These are phyloP conservation scores for Fusarium sp. DNA, from an alignment of 2,329 filamentous ascomycete species.

Conservation along the genomic window DNA sequence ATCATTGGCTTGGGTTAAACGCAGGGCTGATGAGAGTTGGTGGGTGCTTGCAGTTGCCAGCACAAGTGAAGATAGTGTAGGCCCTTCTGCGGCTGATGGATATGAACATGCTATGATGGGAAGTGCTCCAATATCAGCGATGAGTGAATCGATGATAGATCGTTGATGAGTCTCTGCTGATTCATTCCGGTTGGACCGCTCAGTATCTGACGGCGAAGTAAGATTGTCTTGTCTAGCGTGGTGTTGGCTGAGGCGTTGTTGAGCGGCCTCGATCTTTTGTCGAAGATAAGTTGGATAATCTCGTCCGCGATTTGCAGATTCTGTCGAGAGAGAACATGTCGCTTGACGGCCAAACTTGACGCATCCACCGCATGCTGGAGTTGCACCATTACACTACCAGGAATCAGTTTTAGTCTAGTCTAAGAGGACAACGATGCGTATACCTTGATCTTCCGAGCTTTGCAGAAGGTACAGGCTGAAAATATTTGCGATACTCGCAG, in stretches of 20 bases:
- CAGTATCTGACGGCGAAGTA: neutral
- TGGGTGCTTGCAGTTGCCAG: slow-evolving; percentile 3
- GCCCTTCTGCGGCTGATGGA: neutral
- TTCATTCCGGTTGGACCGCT: neutral
- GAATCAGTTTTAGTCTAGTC: rapidly evolving
- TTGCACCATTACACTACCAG: neutral
- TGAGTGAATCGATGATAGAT: slow-evolving; percentile 7
- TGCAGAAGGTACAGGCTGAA: slow-evolving; percentile 6
- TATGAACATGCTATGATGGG: slow-evolving; percentile 4
- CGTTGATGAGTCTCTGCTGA: neutral
- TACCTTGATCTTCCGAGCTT: slow-evolving; percentile 13
- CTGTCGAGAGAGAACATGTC: neutral
- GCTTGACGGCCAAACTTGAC: neutral
- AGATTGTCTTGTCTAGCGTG: neutral
- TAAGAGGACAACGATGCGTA: rapidly evolving
- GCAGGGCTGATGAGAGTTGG: neutral
- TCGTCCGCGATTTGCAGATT: neutral
- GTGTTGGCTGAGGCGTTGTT: neutral
- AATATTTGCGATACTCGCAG: slow-evolving; percentile 3
- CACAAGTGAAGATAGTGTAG: neutral
- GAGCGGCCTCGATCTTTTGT: neutral
- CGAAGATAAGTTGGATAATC: slow-evolving; percentile 1
- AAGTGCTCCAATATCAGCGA: slow-evolving; percentile 1
- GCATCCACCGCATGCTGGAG: slow-evolving; percentile 7
- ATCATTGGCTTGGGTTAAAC: neutral